Evolutionary conservation across 2,329 filamentous ascomycete species (phyloP).

Genomic region (Paecilomyces formosus): DNA sequence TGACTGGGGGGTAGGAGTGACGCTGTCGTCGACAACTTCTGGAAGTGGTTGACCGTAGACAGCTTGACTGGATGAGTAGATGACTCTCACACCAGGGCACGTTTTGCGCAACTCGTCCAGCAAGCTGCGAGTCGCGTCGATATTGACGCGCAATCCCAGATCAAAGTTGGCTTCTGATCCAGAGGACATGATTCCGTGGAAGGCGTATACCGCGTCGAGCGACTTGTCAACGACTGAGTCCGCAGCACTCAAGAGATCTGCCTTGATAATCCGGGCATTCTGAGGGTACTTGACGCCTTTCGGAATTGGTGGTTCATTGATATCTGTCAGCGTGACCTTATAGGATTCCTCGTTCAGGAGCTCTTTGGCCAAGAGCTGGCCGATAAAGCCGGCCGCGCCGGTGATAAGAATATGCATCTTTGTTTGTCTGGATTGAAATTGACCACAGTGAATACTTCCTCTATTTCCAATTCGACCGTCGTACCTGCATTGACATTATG

Average conservation of each 20-base stretch:
- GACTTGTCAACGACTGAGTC: constrained; percentile 31
- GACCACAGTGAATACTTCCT: not conserved
- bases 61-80: constrained; percentile 57
- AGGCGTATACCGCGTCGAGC: constrained; percentile 50
- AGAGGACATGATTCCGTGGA: constrained; percentile 62
- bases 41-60: constrained; percentile 56
- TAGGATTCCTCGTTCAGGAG: constrained; percentile 44
- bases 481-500: not conserved
- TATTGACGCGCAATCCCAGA: constrained; percentile 53
- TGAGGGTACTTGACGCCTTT: constrained; percentile 40
- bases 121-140: constrained; percentile 51
- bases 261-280: constrained; percentile 44
- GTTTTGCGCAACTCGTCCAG: constrained; percentile 46
- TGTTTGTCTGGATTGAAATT: not conserved
- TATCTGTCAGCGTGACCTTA: constrained; percentile 50
- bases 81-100: constrained; percentile 49
- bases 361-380: constrained; percentile 52
- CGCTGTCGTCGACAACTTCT: constrained; percentile 42
- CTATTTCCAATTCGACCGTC: not conserved
- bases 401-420: constrained; percentile 53
- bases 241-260: constrained; percentile 46
- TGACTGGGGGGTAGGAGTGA: constrained; percentile 52
- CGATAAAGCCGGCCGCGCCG: constrained; percentile 58
- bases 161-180: constrained; percentile 56
- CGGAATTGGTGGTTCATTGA: constrained; percentile 47